phyloP scores from a whole-genome alignment of 2,329 filamentous ascomycete species.

The Purpureocillium takamizusanense region DNA sequence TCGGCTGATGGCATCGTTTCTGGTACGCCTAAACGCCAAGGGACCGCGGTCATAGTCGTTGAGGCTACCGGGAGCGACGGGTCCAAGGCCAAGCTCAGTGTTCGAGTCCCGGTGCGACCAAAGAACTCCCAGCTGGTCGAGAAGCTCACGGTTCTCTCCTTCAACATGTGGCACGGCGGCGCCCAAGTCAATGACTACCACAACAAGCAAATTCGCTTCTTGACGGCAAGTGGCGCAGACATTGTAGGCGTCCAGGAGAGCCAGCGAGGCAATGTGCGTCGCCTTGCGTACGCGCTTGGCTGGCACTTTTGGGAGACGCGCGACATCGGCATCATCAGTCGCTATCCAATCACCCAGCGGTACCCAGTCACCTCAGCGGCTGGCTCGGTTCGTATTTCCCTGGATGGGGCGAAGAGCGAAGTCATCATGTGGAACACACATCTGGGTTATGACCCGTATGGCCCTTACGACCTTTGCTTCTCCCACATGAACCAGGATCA shows the following conservation, averaged over 20 bases:
- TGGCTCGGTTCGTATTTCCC: slow-evolving; percentile 20
- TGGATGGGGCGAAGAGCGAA: slow-evolving; percentile 17
- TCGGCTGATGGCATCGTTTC: too few relatives aligned
- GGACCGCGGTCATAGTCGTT: too few relatives aligned
- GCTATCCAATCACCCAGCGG: slow-evolving; percentile 24
- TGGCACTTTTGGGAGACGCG: slow-evolving; percentile 25
- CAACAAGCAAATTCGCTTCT: slow-evolving; percentile 27
- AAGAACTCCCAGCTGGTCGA: slow-evolving; percentile 16
- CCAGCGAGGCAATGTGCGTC: slow-evolving; percentile 16
- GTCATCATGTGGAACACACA: slow-evolving; percentile 26
- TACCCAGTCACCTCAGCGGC: slow-evolving; percentile 15
- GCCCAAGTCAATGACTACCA: slow-evolving; percentile 25
- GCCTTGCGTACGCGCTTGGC: slow-evolving; percentile 25
- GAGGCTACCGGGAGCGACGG: too few relatives aligned
- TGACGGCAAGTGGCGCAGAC: slow-evolving; percentile 21
- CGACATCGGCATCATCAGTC: slow-evolving; percentile 23
- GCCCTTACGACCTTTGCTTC: slow-evolving; percentile 31
- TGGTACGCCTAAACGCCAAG: too few relatives aligned
- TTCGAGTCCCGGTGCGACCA: slow-evolving; percentile 19
- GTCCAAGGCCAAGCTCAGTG: background rate
- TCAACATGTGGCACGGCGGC: slow-evolving; percentile 29
- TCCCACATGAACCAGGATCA: slow-evolving; percentile 18
- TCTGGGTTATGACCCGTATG: slow-evolving; percentile 26
- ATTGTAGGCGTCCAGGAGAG: slow-evolving; percentile 28
- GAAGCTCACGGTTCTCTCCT: slow-evolving; percentile 21